Percentiles rank a stretch among this genome's conserved stretches.
Conservation (phyloP, 169 alveolate species). For the Cryptosporidium sp. region DNA sequence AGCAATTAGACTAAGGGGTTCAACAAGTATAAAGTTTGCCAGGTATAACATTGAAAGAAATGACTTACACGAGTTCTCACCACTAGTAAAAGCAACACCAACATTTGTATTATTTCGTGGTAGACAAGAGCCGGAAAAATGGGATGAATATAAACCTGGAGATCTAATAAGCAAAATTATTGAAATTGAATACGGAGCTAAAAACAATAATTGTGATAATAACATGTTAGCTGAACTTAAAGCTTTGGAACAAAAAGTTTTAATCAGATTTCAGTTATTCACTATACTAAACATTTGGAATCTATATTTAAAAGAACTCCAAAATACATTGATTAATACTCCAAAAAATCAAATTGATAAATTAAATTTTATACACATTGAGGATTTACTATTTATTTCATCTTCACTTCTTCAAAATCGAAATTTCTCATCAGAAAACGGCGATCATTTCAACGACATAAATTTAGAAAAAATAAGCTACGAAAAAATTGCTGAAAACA, state of each 20-base stretch:
- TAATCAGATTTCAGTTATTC: slow-evolving; percentile 44
- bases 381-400: not conserved
- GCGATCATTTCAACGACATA: not conserved
- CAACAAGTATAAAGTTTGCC: slow-evolving; percentile 9
- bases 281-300: slow-evolving; percentile 12
- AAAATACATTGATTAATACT: not conserved
- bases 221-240: not conserved
- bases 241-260: not conserved
- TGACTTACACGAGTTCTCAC: slow-evolving; percentile 23
- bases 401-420: not conserved
- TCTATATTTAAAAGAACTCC: slow-evolving; percentile 5
- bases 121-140: slow-evolving; percentile 1
- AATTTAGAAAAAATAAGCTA: not conserved
- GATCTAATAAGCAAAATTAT: slow-evolving; percentile 20
- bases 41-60: slow-evolving; percentile 48
- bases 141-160: slow-evolving; percentile 56
- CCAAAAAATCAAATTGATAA: not conserved
- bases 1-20: slow-evolving; percentile 1
- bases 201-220: not conserved
- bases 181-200: not conserved
- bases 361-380: not conserved
- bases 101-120: slow-evolving; percentile 60
- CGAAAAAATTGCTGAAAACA: not conserved
- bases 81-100: slow-evolving; percentile 38
- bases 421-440: not conserved